Conservation (phyloP, 345 rosid species). For the Acer saccharum region DNA sequence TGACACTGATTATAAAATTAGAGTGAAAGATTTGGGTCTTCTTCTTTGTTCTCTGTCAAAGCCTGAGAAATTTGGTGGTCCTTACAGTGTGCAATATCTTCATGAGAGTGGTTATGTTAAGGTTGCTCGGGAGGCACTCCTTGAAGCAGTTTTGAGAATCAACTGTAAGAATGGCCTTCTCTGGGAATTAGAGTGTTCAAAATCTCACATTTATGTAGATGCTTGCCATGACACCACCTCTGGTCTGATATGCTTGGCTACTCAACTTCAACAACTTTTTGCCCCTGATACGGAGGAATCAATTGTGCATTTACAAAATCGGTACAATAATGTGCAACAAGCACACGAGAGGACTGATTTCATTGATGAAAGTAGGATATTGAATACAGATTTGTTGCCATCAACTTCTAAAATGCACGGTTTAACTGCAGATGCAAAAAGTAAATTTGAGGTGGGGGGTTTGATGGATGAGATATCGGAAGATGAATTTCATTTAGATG, state of each 20-base stretch:
- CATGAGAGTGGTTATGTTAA: conserved; percentile 68
- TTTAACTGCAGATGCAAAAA: conserved; percentile 31
- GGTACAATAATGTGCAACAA: conserved; percentile 72
- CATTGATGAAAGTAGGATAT: conserved; percentile 33
- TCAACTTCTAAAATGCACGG: conserved; percentile 45
- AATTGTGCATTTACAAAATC: conserved; percentile 74
- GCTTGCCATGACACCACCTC: conserved; percentile 88
- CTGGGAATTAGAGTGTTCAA: conserved; percentile 82
- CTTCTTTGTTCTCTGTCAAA: conserved; percentile 63
- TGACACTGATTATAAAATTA: conserved; percentile 56
- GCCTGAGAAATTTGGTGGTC: conserved; percentile 47
- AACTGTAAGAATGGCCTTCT: conserved; percentile 54
- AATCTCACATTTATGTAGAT: conserved; percentile 63
- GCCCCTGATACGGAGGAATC: conserved; percentile 96
- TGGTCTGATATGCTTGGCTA: conserved; percentile 70
- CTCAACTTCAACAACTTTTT: conserved; percentile 80
- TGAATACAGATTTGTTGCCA: conserved; percentile 26
- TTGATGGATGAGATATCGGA: conserved; percentile 83
- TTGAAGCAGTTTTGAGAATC: conserved; percentile 66
- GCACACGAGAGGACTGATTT: conserved; percentile 46
- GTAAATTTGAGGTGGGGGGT: conserved; percentile 39
- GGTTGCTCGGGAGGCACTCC: conserved; percentile 72
- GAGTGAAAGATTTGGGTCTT: conserved; percentile 83
- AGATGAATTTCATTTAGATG: conserved; percentile 65
- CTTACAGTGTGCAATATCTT: conserved; percentile 66